Base-by-base conservation (phyloP, 768 basidiomycete genomes). In the Lactifluus hygrophoroides region DNA sequence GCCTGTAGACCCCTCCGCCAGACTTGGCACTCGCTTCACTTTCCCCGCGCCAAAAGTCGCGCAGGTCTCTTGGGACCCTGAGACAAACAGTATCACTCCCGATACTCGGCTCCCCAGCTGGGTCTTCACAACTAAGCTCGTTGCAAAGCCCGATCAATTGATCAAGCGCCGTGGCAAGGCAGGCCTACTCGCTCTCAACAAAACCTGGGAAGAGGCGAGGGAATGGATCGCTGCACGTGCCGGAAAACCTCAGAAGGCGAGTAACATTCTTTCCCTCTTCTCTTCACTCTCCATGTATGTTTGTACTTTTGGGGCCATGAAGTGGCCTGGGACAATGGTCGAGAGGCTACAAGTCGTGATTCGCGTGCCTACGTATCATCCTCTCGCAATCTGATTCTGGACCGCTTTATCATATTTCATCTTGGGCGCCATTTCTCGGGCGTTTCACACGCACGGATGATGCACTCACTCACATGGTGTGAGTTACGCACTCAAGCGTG, bases 91-190 rank as follows among this genome's bases (percentile, higher is more conserved):
- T 2, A 76, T 84, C 73, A 83, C 82, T 0, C 74, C 81, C 35
- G 83, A 84, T 56, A 76, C 69, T 38, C 73, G 77, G 60, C 74
- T 93, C 30, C 90, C 90, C 16, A 73, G 78, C 66, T 94, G 90
- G 91, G 87, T 94, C 35, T 85, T 83, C 75, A 82, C 78, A 65
- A 83, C 75, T 65, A 90, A 91, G 78, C 90, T 95, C 71, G 94
- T 96, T 68, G 94, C 85, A 17, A 96, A 96, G 77, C 94, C 94
- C 25, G 94, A 95, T 76, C 94, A 96, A 76, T 87, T 98, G 74
- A 98, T 98, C 84, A 99, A 98, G 80, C 89, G 96, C 64, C 90
- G 96, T 62, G 96, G 96, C 68, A 99, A 99, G 81, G 93, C 93
- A 21, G 96, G 96, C 64, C 81, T 99, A 14, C 83, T 99, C 63